Evolutionary conservation across 2,329 filamentous ascomycete genomes (phyloP).

Genomic region (Claviceps arundinis): DNA sequence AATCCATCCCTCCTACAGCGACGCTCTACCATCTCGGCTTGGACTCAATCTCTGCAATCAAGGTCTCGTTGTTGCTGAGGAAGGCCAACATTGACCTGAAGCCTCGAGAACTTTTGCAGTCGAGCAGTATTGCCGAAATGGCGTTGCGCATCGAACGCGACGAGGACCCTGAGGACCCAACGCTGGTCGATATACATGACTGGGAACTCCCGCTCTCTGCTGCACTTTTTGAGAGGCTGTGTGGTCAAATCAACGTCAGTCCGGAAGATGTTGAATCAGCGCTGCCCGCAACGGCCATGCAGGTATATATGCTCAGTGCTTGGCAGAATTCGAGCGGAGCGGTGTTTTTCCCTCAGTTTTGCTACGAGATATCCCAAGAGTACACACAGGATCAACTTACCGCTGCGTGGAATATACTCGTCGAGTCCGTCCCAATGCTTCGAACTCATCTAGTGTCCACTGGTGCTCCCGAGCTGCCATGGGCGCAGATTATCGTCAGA

Average conservation of each 20-base stretch:
- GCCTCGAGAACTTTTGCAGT: slow-evolving; percentile 58
- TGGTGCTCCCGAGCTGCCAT: slow-evolving; percentile 28
- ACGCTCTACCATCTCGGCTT: slow-evolving; percentile 76
- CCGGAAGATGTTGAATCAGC: slow-evolving; percentile 36
- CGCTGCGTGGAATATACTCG: slow-evolving; percentile 47
- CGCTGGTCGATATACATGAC: background rate
- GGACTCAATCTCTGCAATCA: slow-evolving; percentile 86
- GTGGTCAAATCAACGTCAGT: slow-evolving; percentile 27
- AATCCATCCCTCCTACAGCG: slow-evolving; percentile 44
- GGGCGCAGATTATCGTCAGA: slow-evolving; percentile 49
- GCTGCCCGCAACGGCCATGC: slow-evolving; percentile 62
- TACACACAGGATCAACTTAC: slow-evolving; percentile 29
- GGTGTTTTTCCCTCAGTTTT: slow-evolving; percentile 64
- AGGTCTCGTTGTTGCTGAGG: slow-evolving; percentile 58
- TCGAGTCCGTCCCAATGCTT: slow-evolving; percentile 46
- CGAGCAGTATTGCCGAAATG: slow-evolving; percentile 53
- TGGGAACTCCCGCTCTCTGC: slow-evolving; percentile 24
- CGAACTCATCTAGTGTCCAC: slow-evolving; percentile 53
- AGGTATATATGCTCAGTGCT: slow-evolving; percentile 65
- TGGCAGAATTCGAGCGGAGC: slow-evolving; percentile 56
- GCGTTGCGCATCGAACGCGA: slow-evolving; percentile 18
- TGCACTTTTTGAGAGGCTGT: slow-evolving; percentile 20
- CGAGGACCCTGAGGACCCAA: background rate
- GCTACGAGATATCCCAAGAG: slow-evolving; percentile 35
- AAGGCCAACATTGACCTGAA: slow-evolving; percentile 47